Evolutionary conservation across 345 rosid species (phyloP), one percentile per base, ranked within the genome.

Genomic region (Salix suchowensis): DNA sequence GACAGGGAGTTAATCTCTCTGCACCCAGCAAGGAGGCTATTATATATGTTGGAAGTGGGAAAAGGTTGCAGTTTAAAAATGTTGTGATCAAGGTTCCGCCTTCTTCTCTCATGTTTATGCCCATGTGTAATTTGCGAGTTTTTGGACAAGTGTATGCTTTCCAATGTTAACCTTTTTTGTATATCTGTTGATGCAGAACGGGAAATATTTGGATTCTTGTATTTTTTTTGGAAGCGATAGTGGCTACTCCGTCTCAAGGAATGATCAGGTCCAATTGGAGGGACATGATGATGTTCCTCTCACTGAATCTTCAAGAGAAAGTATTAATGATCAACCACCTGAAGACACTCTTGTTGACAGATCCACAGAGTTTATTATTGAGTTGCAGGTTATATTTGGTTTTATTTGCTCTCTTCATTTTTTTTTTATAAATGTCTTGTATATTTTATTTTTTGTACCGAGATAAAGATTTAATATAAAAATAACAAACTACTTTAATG

Each of bases 141-240:
- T 26, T 19, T 54, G 52, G 40, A 40, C 46, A 46, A 77, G 6
- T 16, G 18, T 67, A 28, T 32, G 7, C 61, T 40, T 54, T 2
- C 30, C 16, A 16, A 36, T 68, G 16, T 11, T 74, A n/a, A 60
- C n/a, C 19, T 62, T 68, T 67, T 40, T 52, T 73, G 67, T 68
- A 48, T 46, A 62, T 52, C 86, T 81, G 28, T 48, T 82, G 71
- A 36, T 82, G 79, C 84, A 96, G 99, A 90, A 91, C 74, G 98
- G 98, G 73, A 87, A 87, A 77, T 88, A 76, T 82, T 85, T 96
- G 87, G 99, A 93, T 88, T 96, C 99, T 55, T 93, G 96, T 82
- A 84, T 96, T 79, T 84, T 81, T 54, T 86, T 96, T 82, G 97
- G 97, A 85, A 84, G 92, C 77, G 76, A 81, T 79, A 93, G 98